Evolutionary conservation across 2,329 filamentous ascomycete species (phyloP).

Genomic region (Sarocladium brachiariae): DNA sequence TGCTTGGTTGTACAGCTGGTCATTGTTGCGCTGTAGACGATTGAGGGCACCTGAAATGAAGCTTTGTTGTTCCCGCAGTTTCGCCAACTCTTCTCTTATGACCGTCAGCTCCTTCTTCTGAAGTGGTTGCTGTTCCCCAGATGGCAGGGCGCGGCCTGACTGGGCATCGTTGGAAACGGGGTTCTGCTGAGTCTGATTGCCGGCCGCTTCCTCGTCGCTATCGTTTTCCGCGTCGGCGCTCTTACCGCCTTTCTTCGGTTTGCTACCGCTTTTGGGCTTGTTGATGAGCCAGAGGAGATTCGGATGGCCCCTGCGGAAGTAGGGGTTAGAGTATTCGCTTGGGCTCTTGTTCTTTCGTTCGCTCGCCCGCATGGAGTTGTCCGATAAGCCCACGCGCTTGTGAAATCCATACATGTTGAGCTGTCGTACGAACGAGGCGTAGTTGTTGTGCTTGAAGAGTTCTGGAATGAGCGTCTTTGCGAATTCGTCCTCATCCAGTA

Average conservation of each 20-base stretch:
- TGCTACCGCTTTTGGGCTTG: conserved; percentile 76
- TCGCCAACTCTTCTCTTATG: conserved; percentile 72
- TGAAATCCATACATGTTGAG: conserved; percentile 98
- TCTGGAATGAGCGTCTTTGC: conserved; percentile 95
- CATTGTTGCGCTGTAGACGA: conserved; percentile 76
- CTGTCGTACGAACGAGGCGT: conserved; percentile 91
- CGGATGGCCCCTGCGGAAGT: conserved; percentile 87
- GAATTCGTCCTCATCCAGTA: conserved; percentile 96
- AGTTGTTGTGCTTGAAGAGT: conserved; percentile 98
- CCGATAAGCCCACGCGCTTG: conserved; percentile 86
- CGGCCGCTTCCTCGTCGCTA: conserved; percentile 46
- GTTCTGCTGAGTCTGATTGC: background rate
- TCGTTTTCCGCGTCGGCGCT: conserved; percentile 62
- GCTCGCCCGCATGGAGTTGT: conserved; percentile 96
- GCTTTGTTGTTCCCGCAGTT: conserved; percentile 78
- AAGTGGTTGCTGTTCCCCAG: conserved; percentile 38
- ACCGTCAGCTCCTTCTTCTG: conserved; percentile 68
- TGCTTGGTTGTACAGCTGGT: conserved; percentile 81
- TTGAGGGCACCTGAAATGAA: conserved; percentile 78
- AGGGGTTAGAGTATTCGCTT: conserved; percentile 96
- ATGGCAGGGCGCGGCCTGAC: conserved; percentile 25
- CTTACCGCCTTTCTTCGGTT: conserved; percentile 42
- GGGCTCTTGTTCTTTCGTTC: conserved; percentile 97
- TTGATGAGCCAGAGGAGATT: conserved; percentile 95
- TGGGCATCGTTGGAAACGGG: background rate